phyloP scores from a whole-genome alignment of 495 filamentous ascomycete species.

The Schizothecium vesticola region DNA sequence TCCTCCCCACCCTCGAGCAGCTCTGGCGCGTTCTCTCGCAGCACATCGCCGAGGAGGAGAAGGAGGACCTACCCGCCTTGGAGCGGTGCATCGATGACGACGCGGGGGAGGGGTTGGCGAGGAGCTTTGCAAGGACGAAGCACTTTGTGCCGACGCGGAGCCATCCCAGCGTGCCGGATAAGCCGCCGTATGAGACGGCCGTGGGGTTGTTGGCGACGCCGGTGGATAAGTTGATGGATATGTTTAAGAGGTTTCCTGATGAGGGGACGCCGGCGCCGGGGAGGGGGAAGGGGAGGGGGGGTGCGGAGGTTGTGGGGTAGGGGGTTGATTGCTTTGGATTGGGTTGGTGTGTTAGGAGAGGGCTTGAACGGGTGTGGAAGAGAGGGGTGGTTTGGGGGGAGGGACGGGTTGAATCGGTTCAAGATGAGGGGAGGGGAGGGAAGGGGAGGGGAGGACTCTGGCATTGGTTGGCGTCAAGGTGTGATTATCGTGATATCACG shows the following conservation, averaged over 20 bases:
- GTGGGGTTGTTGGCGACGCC: slow-evolving; percentile 46
- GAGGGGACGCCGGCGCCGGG: background rate
- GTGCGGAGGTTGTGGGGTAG: background rate
- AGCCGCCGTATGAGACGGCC: slow-evolving; percentile 47
- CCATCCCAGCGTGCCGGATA: slow-evolving; percentile 49
- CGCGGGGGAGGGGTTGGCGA: slow-evolving; percentile 42
- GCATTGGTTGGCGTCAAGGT: background rate
- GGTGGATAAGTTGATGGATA: slow-evolving; percentile 46
- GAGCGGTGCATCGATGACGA: slow-evolving; percentile 40
- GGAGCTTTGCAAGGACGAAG: slow-evolving; percentile 55
- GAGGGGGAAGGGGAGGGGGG: background rate
- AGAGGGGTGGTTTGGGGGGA: background rate
- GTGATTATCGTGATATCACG: background rate
- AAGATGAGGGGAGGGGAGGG: too few relatives aligned
- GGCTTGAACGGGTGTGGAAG: too few relatives aligned
- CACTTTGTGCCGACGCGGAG: slow-evolving; percentile 54
- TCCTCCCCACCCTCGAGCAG: slow-evolving; percentile 45
- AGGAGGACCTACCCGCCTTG: slow-evolving; percentile 50
- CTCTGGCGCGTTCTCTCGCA: slow-evolving; percentile 48
- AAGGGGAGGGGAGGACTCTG: background rate
- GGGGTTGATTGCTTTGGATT: background rate
- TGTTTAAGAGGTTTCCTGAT: slow-evolving; percentile 45
- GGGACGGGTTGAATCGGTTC: background rate
- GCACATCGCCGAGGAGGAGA: slow-evolving; percentile 61
- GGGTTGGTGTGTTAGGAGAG: too few relatives aligned